Percentiles rank a stretch among this genome's conserved stretches.
Conservation (phyloP, 345 rosid species). For the Hirschfeldia incana region DNA sequence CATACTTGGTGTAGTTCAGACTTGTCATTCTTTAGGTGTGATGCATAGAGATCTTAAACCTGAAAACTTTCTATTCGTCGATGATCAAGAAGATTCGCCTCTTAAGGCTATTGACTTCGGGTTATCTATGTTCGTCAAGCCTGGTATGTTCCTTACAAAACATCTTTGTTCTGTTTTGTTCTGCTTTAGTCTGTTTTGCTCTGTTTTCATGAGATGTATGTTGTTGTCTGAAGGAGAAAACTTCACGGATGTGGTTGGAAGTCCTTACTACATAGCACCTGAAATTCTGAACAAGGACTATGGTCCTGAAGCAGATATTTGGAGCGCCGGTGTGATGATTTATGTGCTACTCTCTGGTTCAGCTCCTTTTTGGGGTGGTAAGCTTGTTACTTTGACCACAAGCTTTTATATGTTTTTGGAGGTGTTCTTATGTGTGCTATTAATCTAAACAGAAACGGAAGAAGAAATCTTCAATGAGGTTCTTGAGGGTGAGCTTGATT, state of each 20-base stretch:
- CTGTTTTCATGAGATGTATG: constrained; percentile 9
- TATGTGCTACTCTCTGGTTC: constrained; percentile 81
- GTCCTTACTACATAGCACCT: constrained; percentile 93
- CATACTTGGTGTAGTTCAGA: constrained; percentile 67
- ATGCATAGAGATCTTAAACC: constrained; percentile 91
- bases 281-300: constrained; percentile 68
- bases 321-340: constrained; percentile 94
- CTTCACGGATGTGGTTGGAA: constrained; percentile 83
- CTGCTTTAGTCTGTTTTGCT: neutral
- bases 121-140: constrained; percentile 71
- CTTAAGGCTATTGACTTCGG: constrained; percentile 90
- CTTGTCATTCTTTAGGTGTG: constrained; percentile 80
- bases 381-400: constrained; percentile 8
- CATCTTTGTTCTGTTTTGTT: neutral
- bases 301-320: constrained; percentile 85
- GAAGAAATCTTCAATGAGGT: constrained; percentile 80
- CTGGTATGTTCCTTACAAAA: constrained; percentile 50
- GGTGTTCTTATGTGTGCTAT: neutral
- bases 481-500: constrained; percentile 71
- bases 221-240: constrained; percentile 53
- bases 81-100: constrained; percentile 66
- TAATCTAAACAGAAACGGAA: constrained; percentile 57
- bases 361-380: constrained; percentile 98
- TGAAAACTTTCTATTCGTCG: constrained; percentile 76
- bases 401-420: neutral